Evolutionary conservation across 345 rosid species (phyloP), one percentile per base, ranked within the genome.

Genomic region (Eucalyptus globulus): DNA sequence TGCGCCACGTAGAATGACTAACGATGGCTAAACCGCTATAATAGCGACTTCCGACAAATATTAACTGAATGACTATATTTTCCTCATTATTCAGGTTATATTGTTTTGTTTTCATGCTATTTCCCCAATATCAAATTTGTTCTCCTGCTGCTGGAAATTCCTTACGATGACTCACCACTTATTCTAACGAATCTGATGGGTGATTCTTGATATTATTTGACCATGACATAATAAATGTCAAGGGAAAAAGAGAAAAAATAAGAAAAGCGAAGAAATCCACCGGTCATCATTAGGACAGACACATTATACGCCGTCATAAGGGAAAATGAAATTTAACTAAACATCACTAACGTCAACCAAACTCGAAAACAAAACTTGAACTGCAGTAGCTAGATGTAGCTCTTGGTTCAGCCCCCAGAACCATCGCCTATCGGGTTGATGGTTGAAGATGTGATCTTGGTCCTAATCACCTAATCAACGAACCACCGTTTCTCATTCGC

Each of bases 391-490:
- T 22, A 12, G 85, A 21, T 6, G 85, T 14, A 40, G 85, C 85
- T 76, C 85, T 40, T 6, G 85, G 85, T 40, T 76, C 47, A 22
- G 40, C 9, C 85, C 83, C 29, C 24, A 76, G 47, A 40, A 4
- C 83, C 83, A 31, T 51, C 34, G 87, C 87, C 29, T 51, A 21
- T 51, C 67, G 56, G 67, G 6, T 34, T 86, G 47, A 7, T 37
- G 67, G 17, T 34, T 72, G 47, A 5, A 37, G 88, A 88, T 40
- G 47, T 76, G 85, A 87, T 86, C 65, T 87, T 76, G 88, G n/a
- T 88, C 89, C 37, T 24, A 90, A 27, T 90, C 93, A 93, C 93
- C 94, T 89, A 92, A 92, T 90, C 50, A 89, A 89, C 89, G 86
- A 80, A 89, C 91, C 72, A 65, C 83, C 58, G 27, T 29, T 31